A percentile compares a stretch with the other conserved stretches of the same genome.
phyloP scores from a whole-genome alignment of 306 rosid genomes.

The Acmispon strigosus region DNA sequence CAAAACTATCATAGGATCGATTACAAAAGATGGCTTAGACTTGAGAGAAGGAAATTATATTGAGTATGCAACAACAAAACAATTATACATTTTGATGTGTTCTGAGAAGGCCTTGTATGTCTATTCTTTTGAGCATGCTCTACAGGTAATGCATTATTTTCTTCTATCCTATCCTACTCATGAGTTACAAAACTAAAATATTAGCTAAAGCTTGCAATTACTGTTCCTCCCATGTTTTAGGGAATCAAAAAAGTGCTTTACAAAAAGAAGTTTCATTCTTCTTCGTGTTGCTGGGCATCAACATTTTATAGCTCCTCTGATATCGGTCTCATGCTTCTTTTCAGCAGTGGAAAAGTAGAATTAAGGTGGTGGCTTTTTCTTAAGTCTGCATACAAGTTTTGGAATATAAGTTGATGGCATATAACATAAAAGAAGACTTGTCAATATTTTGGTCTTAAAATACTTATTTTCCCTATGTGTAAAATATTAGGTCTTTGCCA shows the following conservation, averaged over 20 bases:
- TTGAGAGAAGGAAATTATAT: conserved; percentile 32
- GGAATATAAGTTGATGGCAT: not conserved
- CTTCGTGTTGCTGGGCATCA: conserved; percentile 87
- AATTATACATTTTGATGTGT: conserved; percentile 51
- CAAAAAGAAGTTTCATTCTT: conserved; percentile 72
- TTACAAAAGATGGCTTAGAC: conserved; percentile 26
- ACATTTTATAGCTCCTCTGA: conserved; percentile 44
- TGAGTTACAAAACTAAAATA: not conserved
- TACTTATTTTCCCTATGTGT: not conserved
- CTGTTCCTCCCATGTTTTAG: conserved; percentile 30
- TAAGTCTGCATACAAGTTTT: not conserved
- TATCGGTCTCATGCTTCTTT: conserved; percentile 53
- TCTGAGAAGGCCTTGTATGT: conserved; percentile 80
- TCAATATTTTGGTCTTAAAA: not conserved
- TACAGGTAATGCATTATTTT: conserved; percentile 48
- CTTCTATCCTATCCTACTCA: not conserved
- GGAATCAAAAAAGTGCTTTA: conserved; percentile 79
- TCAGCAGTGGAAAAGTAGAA: conserved; percentile 62
- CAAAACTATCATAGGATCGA: conserved; percentile 26
- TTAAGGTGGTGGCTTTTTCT: conserved; percentile 47
- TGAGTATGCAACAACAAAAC: conserved; percentile 44
- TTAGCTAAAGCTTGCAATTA: conserved; percentile 12
- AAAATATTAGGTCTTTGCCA: conserved; percentile 63
- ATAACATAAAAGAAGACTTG: not conserved
- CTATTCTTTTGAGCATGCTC: conserved; percentile 63